phyloP scores from a whole-genome alignment of 139 green algal species.

The Picochlorum sp. region DNA sequence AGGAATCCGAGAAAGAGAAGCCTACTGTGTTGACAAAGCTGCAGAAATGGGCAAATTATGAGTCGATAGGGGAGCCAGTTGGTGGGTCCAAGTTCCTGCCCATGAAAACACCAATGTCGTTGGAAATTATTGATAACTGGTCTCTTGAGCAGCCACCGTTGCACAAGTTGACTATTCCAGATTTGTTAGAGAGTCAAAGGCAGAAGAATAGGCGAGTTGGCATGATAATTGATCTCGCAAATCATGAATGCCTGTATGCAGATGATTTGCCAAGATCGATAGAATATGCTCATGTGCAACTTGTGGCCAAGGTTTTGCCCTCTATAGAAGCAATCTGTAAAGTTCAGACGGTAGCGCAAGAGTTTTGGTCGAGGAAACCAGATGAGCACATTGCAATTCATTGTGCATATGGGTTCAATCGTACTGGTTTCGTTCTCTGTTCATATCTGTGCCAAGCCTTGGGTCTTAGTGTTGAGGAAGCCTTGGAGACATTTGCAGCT shows the following conservation, averaged over 20 bases:
- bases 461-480: slow-evolving; percentile 50
- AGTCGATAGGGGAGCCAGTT: slow-evolving; percentile 30
- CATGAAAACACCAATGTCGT: slow-evolving; percentile 56
- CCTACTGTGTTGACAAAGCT: slow-evolving; percentile 53
- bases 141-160: slow-evolving; percentile 34
- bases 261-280: slow-evolving; percentile 47
- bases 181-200: slow-evolving; percentile 31
- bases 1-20: not conserved
- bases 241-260: slow-evolving; percentile 74
- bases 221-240: slow-evolving; percentile 69
- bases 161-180: slow-evolving; percentile 46
- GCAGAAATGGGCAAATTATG: slow-evolving; percentile 63
- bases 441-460: slow-evolving; percentile 59
- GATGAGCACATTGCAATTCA: slow-evolving; percentile 67
- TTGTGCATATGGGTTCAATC: slow-evolving; percentile 85
- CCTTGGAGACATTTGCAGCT: slow-evolving; percentile 52
- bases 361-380: slow-evolving; percentile 41
- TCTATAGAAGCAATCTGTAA: slow-evolving; percentile 32
- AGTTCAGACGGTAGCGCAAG: slow-evolving; percentile 32
- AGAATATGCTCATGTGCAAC: slow-evolving; percentile 42
- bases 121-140: slow-evolving; percentile 48
- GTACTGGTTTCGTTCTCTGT: slow-evolving; percentile 77
- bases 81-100: slow-evolving; percentile 38
- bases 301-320: slow-evolving; percentile 63
- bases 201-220: slow-evolving; percentile 30